Evolutionary conservation across 805 yeast species (phyloP).

Genomic region (Cyberlindnera petersonii): DNA sequence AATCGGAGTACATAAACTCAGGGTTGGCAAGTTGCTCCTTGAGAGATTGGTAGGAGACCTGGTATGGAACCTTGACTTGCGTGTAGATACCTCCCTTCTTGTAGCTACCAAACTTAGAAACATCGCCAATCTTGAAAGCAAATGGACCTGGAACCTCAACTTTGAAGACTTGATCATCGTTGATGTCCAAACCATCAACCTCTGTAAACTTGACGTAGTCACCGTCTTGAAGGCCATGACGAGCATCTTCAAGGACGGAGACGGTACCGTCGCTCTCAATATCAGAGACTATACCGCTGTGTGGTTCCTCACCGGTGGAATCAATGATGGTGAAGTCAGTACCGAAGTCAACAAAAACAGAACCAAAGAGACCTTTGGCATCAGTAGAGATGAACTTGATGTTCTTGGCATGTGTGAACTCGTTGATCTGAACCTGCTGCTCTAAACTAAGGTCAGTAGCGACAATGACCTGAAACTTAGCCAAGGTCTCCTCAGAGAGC

Average conservation of each 20-base stretch:
- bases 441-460: slow-evolving; percentile 73
- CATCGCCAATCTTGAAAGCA: slow-evolving; percentile 69
- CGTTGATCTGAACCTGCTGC: slow-evolving; percentile 71
- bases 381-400: slow-evolving; percentile 82
- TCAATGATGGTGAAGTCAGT: slow-evolving; percentile 74
- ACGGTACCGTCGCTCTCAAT: slow-evolving; percentile 86
- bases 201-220: slow-evolving; percentile 83
- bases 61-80: slow-evolving; percentile 82
- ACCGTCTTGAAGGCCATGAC: slow-evolving; percentile 94
- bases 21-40: slow-evolving; percentile 67
- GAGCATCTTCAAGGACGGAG: slow-evolving; percentile 85
- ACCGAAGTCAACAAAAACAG: slow-evolving; percentile 88
- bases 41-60: slow-evolving; percentile 59
- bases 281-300: slow-evolving; percentile 81
- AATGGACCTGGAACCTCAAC: slow-evolving; percentile 92
- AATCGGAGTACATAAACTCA: slow-evolving; percentile 78
- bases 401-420: slow-evolving; percentile 64
- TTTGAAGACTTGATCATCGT: slow-evolving; percentile 69
- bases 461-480: slow-evolving; percentile 74
- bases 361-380: slow-evolving; percentile 84
- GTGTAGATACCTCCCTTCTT: slow-evolving; percentile 84
- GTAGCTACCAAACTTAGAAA: slow-evolving; percentile 59
- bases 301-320: slow-evolving; percentile 90
- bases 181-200: slow-evolving; percentile 75
- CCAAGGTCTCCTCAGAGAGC: slow-evolving; percentile 50